phyloP scores from a whole-genome alignment of 805 yeast species.

The Metschnikowia baotianmanensis region DNA sequence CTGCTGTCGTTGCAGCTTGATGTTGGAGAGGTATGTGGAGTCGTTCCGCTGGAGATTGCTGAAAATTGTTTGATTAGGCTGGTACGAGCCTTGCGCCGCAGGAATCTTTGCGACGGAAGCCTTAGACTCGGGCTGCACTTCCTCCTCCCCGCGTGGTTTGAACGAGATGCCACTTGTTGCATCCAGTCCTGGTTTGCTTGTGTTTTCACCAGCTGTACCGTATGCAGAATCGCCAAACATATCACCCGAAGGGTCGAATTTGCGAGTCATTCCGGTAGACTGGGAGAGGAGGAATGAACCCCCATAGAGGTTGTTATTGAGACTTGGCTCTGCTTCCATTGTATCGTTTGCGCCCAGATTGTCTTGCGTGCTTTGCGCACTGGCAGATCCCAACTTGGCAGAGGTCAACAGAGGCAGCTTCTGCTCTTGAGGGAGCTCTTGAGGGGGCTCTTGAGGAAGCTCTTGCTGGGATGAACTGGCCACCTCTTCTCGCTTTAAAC shows the following conservation, averaged over 20 bases:
- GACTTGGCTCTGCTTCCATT: not conserved
- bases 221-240: constrained; percentile 2
- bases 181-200: constrained; percentile 5
- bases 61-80: constrained; percentile 42
- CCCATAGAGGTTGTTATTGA: constrained; percentile 33
- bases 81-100: constrained; percentile 37
- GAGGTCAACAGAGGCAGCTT: not conserved
- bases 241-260: constrained; percentile 21
- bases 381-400: not conserved
- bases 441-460: not conserved
- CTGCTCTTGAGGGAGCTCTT: not conserved
- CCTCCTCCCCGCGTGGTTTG: constrained; percentile 22
- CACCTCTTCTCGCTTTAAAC: too few species aligned
- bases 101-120: constrained; percentile 33
- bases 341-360: not conserved
- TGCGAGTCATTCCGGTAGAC: constrained; percentile 41
- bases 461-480: too few species aligned
- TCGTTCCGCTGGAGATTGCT: constrained; percentile 41
- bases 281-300: constrained; percentile 43
- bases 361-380: not conserved
- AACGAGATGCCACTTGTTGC: constrained; percentile 32
- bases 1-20: constrained; percentile 20
- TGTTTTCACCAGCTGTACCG: constrained; percentile 2
- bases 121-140: constrained; percentile 19
- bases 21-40: constrained; percentile 30